A percentile compares a stretch with the other conserved stretches of the same genome.
Evolutionary conservation across 2,329 filamentous ascomycete genomes (phyloP).

Genomic region (Berkeleyomyces basicola): DNA sequence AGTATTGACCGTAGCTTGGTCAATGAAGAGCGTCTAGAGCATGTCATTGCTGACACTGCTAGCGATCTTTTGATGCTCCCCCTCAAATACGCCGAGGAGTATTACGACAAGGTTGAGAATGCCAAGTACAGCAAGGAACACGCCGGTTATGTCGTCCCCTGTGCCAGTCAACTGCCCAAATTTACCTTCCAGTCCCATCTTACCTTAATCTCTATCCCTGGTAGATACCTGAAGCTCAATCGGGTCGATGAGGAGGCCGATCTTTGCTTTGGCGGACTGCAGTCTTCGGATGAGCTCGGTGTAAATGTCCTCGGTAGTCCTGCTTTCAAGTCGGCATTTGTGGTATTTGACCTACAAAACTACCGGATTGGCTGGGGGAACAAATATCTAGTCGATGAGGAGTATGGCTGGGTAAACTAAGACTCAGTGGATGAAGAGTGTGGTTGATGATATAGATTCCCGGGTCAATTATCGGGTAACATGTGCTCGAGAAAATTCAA

Average conservation of each 20-base stretch:
- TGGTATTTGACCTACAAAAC: conserved; percentile 41
- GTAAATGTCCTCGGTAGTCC: conserved; percentile 46
- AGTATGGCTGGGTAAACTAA: no score
- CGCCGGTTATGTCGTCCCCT: conserved; percentile 33
- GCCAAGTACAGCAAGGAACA: conserved; percentile 24
- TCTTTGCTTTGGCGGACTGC: conserved; percentile 52
- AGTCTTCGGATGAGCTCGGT: conserved; percentile 29
- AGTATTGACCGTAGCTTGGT: neutral
- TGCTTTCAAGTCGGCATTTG: conserved; percentile 45
- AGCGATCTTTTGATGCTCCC: conserved; percentile 48
- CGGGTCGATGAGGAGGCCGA: conserved; percentile 27
- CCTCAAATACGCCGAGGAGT: conserved; percentile 30
- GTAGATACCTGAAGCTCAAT: conserved; percentile 36
- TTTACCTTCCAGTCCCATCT: conserved; percentile 40
- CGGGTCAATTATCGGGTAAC: no score
- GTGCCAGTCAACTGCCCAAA: conserved; percentile 29
- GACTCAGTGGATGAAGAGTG: no score
- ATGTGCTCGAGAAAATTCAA: no score
- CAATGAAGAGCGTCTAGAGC: neutral
- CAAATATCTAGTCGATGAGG: neutral
- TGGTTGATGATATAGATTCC: no score
- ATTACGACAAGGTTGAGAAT: conserved; percentile 31
- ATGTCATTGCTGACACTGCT: conserved; percentile 36
- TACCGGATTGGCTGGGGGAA: conserved; percentile 5
- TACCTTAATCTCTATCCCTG: conserved; percentile 40